Conservation (phyloP, 2,329 filamentous ascomycete species). For the Trichoderma breve region DNA sequence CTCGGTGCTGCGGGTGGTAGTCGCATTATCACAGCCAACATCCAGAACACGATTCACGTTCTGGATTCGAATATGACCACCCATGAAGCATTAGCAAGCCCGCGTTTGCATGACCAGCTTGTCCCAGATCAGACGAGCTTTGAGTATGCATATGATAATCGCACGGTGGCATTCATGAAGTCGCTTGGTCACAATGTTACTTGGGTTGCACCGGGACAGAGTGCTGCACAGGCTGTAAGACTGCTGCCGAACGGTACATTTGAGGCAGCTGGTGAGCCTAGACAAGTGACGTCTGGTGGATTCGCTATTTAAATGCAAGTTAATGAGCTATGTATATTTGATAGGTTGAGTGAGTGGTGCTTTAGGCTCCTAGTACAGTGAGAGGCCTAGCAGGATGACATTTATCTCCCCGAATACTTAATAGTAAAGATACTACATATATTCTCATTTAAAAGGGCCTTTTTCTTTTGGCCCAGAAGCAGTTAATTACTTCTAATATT, state of each 20-base stretch:
- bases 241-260: constrained; percentile 64
- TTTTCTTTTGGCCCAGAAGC: neutral
- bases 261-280: constrained; percentile 79
- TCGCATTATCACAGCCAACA: constrained; percentile 77
- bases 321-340: neutral
- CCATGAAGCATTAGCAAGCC: constrained; percentile 60
- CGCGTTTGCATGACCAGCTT: constrained; percentile 80
- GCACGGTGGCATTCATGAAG: constrained; percentile 64
- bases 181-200: constrained; percentile 71
- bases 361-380: neutral
- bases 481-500: neutral
- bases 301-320: constrained; percentile 43
- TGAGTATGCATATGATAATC: constrained; percentile 70
- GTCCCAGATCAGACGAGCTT: constrained; percentile 66
- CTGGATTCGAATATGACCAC: constrained; percentile 65
- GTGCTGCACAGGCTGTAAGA: constrained; percentile 71
- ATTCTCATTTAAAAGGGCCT: neutral
- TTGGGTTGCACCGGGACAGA: constrained; percentile 64
- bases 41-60: constrained; percentile 74
- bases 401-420: neutral
- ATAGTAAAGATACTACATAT: neutral
- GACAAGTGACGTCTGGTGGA: constrained; percentile 71
- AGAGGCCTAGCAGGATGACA: neutral
- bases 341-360: neutral
- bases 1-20: constrained; percentile 80